These are phyloP conservation scores for Wickerhamomyces bovis DNA, from an alignment of 805 yeast species.

Conservation along the genomic window DNA sequence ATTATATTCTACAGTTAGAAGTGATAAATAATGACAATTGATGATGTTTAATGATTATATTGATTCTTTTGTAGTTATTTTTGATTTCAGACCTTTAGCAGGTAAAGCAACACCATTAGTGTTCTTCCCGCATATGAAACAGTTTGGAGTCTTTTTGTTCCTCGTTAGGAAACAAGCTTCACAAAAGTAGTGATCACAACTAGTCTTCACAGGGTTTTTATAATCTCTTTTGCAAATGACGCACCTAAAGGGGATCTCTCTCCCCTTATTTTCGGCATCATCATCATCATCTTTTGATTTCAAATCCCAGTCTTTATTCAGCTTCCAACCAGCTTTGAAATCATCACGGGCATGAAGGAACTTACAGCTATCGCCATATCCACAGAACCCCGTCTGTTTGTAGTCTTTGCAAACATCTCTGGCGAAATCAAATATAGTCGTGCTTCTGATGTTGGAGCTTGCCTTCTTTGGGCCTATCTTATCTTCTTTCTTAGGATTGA, in stretches of 20 bases:
- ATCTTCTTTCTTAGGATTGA: conserved; percentile 16
- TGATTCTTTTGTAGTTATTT: neutral
- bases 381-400: conserved; percentile 88
- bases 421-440: conserved; percentile 77
- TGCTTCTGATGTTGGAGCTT: conserved; percentile 48
- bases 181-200: conserved; percentile 62
- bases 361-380: conserved; percentile 95
- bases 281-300: conserved; percentile 14
- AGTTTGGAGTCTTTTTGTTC: conserved; percentile 37
- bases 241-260: conserved; percentile 52
- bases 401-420: conserved; percentile 94
- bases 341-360: conserved; percentile 89
- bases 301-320: conserved; percentile 66
- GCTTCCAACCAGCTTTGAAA: conserved; percentile 61
- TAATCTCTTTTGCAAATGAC: conserved; percentile 53
- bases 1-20: conserved; percentile 5
- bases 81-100: conserved; percentile 34
- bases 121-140: conserved; percentile 53
- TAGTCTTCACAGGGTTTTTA: conserved; percentile 48
- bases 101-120: conserved; percentile 58
- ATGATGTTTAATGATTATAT: too few species aligned
- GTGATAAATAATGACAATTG: neutral
- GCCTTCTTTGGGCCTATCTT: conserved; percentile 35
- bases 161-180: conserved; percentile 49
- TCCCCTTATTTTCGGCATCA: conserved; percentile 20